These are phyloP conservation scores for Elsinoe perseae DNA, from an alignment of 2,329 filamentous ascomycete genomes.

Conservation along the genomic window DNA sequence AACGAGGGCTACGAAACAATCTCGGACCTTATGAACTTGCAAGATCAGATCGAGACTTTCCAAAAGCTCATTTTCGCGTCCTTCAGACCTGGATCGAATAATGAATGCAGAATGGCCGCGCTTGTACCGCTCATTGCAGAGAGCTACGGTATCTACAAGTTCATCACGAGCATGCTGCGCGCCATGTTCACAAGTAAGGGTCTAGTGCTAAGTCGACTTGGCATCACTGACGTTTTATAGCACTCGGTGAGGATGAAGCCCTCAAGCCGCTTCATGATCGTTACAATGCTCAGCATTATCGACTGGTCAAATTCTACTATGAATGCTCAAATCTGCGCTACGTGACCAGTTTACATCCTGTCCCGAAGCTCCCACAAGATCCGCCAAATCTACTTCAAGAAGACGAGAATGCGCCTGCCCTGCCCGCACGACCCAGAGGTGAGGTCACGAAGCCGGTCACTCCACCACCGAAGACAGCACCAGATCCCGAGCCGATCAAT, in stretches of 20 bases:
- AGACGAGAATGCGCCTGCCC: slow-evolving; percentile 66
- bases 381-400: slow-evolving; percentile 82
- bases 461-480: slow-evolving; percentile 56
- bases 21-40: slow-evolving; percentile 87
- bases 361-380: slow-evolving; percentile 91
- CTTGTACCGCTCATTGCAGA: slow-evolving; percentile 91
- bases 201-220: not conserved
- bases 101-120: slow-evolving; percentile 92
- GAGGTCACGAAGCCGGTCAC: slow-evolving; percentile 67
- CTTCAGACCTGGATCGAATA: slow-evolving; percentile 84
- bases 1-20: slow-evolving; percentile 98
- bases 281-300: slow-evolving; percentile 94
- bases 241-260: slow-evolving; percentile 88
- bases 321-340: slow-evolving; percentile 98
- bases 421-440: slow-evolving; percentile 66
- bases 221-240: slow-evolving; percentile 34
- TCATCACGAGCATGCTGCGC: slow-evolving; percentile 97
- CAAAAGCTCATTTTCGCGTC: slow-evolving; percentile 98
- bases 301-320: slow-evolving; percentile 96
- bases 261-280: slow-evolving; percentile 77
- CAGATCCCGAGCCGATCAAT: slow-evolving; percentile 88
- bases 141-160: slow-evolving; percentile 99
- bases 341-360: slow-evolving; percentile 88
- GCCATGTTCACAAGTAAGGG: slow-evolving; percentile 72
- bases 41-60: slow-evolving; percentile 97